phyloP scores from a whole-genome alignment of 176 grass and related monocot species.

The Triticum urartu region DNA sequence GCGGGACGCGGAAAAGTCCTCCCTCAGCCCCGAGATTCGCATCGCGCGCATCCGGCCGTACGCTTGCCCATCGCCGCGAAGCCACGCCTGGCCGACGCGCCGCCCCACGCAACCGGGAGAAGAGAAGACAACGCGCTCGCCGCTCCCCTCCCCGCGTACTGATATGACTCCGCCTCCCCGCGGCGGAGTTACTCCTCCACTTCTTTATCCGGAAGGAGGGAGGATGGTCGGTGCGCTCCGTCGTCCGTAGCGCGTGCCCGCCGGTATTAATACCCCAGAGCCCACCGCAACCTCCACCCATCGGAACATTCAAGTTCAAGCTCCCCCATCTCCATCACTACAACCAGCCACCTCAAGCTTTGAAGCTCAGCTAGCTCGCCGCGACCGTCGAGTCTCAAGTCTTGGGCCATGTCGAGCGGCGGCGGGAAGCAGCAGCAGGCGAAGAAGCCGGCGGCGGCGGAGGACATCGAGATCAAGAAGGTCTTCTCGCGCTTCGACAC shows the following conservation, averaged over 20 bases:
- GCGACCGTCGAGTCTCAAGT: too few species aligned
- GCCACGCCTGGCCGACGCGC: conserved; percentile 7
- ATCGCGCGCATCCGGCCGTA: not conserved
- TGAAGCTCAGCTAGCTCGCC: not conserved
- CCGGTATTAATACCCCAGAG: conserved; percentile 17
- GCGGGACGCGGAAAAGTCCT: not conserved
- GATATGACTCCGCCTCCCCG: too few species aligned
- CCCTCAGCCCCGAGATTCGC: not conserved
- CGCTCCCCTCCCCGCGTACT: not conserved
- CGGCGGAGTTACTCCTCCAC: not conserved
- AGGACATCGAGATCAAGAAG: conserved; percentile 52
- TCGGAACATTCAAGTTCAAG: too few species aligned
- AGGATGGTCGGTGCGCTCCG: conserved; percentile 19
- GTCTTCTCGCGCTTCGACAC: conserved; percentile 79
- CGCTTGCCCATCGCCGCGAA: not conserved
- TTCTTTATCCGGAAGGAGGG: conserved; percentile 3
- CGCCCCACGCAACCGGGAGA: not conserved
- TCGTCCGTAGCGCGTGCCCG: conserved; percentile 10
- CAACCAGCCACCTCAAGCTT: not conserved
- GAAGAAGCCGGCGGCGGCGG: not conserved
- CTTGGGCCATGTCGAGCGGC: conserved; percentile 33
- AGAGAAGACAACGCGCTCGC: not conserved
- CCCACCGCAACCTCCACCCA: not conserved
- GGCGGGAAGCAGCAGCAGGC: not conserved
- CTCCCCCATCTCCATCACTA: not conserved